Percentiles rank a stretch among this genome's conserved stretches.
phyloP scores from a whole-genome alignment of 441 rosid species.

The Erodium moschatum region DNA sequence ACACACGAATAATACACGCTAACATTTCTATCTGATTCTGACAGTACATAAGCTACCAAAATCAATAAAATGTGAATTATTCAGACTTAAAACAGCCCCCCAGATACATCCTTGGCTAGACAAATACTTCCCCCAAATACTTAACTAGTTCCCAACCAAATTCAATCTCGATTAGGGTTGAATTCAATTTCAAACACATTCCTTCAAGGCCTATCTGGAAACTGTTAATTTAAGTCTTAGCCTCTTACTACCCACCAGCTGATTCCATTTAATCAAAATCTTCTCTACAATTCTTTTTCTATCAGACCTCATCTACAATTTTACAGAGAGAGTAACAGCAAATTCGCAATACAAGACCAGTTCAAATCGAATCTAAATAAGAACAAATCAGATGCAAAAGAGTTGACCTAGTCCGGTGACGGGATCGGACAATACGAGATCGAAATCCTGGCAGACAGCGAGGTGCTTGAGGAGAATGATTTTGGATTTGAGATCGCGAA shows the following conservation, averaged over 20 bases:
- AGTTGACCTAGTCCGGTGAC: slow-evolving; percentile 36
- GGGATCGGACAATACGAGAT: slow-evolving; percentile 40
- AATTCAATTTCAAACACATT: slow-evolving; percentile 1
- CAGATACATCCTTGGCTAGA: not conserved
- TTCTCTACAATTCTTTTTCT: no score
- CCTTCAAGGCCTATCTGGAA: not conserved
- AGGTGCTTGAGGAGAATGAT: slow-evolving; percentile 34
- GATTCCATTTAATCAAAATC: not conserved
- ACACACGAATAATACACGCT: not conserved
- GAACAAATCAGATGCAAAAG: slow-evolving; percentile 4
- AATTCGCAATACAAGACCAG: not conserved
- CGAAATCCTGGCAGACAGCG: slow-evolving; percentile 33
- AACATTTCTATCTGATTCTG: not conserved
- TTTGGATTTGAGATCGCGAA: slow-evolving; percentile 41
- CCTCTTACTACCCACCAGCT: not conserved
- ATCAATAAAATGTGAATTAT: no score
- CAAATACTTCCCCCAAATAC: no score
- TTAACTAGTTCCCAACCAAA: not conserved
- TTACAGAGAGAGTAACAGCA: not conserved
- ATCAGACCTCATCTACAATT: no score
- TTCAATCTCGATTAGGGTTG: not conserved
- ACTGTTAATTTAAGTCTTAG: not conserved
- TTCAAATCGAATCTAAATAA: not conserved
- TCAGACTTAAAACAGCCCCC: no score
- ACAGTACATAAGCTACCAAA: no score